Base-by-base conservation (phyloP, 129 eudicot genomes). In the Artemisia argyi region DNA sequence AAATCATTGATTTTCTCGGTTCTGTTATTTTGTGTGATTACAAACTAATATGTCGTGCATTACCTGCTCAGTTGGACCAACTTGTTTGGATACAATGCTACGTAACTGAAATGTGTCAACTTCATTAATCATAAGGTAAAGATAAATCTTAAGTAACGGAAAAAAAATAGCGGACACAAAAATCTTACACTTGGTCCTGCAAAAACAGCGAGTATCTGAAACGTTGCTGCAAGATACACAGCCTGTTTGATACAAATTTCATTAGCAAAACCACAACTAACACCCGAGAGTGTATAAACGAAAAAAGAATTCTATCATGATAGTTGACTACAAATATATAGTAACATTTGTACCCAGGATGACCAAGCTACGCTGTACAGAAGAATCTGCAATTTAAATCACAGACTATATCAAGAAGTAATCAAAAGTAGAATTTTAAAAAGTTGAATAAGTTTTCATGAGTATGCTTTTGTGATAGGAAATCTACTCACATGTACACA, bases 311-410 rank as follows among this genome's bases (percentile, higher is more conserved):
- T 15, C 61, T 67, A 51, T 30, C 39, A 11, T 47, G 54, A 49
- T 76, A 71, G 44, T 28, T 46, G 9, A 59, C 44, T 54, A 59
- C 53, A 46, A 76, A 49, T 3, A 3, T 26, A 26, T n/a, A 83
- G 44, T 35, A 35, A 35, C 6, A 35, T 35, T 5, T 81, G 12
- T 89, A 92, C 98, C 94, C 98, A 89, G 11, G 96, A 81, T 14
- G 89, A 78, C 96, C 96, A 92, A 16, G 98, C 98, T 30, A 89
- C 58, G 77, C 98, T 87, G 89, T 92, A 85, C 13, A 92, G 98
- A 4, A 86, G 56, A 73, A 89, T 87, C 98, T 92, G 96, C 80
- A 74, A 26, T n/a, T 10, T 58, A 71, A 24, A n/a, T 49, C 66
- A 47, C 22, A 16, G 18, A 65, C 48, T 42, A 68, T 52, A 62